phyloP scores from a whole-genome alignment of 306 rosid species.

The Calophaca sinica region DNA sequence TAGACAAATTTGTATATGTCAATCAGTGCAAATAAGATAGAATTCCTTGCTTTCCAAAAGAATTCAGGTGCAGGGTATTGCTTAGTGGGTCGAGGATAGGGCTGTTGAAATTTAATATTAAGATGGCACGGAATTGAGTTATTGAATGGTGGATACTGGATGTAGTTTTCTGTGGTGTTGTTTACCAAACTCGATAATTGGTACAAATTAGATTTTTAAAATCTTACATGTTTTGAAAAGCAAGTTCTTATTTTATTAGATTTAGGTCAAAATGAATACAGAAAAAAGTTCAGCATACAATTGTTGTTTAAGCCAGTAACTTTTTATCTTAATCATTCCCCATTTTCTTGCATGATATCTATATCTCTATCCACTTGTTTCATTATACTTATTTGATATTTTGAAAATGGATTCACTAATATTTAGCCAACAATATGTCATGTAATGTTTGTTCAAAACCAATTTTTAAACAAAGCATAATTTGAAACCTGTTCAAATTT shows the following conservation, averaged over 20 bases:
- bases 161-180: no score
- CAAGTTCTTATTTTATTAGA: conserved; percentile 1
- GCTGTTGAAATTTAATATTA: conserved; percentile 15
- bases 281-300: background rate
- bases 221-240: background rate
- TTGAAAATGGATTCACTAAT: background rate
- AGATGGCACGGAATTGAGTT: conserved; percentile 21
- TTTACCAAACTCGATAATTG: background rate
- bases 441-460: background rate
- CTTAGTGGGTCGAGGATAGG: conserved; percentile 10
- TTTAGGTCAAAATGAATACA: background rate
- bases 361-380: background rate
- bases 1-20: conserved; percentile 1
- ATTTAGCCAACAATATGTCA: background rate
- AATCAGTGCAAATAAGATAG: conserved; percentile 9
- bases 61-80: conserved; percentile 17
- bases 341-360: background rate
- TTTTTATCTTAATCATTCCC: conserved; percentile 3
- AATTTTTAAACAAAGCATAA: background rate
- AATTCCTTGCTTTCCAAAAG: background rate
- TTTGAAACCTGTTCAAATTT: conserved; percentile 2
- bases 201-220: background rate
- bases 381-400: conserved; percentile 8
- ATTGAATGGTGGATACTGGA: background rate
- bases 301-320: background rate